Evolutionary conservation across 2,329 filamentous ascomycete species (phyloP).

Genomic region (Phaeosphaeriaceae sp.): DNA sequence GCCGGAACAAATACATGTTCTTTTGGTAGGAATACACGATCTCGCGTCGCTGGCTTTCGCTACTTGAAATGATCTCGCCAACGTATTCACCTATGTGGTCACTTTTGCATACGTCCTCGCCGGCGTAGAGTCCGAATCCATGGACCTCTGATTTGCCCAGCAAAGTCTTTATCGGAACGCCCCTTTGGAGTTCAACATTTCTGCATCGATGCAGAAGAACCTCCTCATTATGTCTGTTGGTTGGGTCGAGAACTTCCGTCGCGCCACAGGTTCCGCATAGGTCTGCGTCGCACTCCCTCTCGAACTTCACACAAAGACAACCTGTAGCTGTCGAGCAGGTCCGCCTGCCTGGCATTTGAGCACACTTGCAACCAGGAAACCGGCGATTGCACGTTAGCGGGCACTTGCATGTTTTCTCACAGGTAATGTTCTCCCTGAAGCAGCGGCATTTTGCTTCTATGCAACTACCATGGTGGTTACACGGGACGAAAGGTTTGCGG

Average conservation of each 20-base stretch:
- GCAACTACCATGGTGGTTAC: conserved; percentile 71
- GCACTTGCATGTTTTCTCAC: conserved; percentile 77
- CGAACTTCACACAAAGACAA: conserved; percentile 75
- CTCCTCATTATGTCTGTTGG: conserved; percentile 66
- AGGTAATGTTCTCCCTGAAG: conserved; percentile 66
- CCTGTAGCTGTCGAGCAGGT: conserved; percentile 42
- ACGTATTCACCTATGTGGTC: conserved; percentile 86
- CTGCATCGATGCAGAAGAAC: conserved; percentile 69
- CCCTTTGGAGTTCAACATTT: conserved; percentile 76
- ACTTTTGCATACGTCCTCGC: conserved; percentile 69
- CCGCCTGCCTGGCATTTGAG: conserved; percentile 43
- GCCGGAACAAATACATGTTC: conserved; percentile 67
- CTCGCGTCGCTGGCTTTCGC: conserved; percentile 74
- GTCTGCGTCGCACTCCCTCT: conserved; percentile 81
- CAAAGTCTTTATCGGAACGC: conserved; percentile 68
- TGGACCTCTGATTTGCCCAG: conserved; percentile 75
- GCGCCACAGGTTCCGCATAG: conserved; percentile 77
- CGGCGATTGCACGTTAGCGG: conserved; percentile 63
- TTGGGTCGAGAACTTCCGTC: conserved; percentile 70
- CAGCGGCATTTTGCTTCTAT: conserved; percentile 68
- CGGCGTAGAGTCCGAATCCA: conserved; percentile 78
- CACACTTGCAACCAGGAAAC: conserved; percentile 53
- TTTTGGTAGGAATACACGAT: conserved; percentile 68
- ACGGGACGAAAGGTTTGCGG: conserved; percentile 68
- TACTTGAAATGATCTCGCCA: conserved; percentile 75